Conservation (phyloP, 23 red algal species). For the Pyropia haitanensis region DNA sequence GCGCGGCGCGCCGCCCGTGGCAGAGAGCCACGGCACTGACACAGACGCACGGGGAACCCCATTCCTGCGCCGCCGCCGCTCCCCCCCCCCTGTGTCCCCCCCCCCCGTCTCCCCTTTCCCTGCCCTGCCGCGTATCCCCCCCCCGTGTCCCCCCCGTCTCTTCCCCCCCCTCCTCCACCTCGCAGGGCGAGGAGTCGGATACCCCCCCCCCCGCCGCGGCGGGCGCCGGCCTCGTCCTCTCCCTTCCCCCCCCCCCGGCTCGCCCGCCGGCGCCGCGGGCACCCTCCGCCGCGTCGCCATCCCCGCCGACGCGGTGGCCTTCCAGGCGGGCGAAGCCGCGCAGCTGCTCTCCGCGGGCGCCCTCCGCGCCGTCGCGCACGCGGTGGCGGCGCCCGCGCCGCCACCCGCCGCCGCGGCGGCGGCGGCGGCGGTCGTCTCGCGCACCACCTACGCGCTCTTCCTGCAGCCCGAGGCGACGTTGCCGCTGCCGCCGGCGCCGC, state of each 20-base stretch:
- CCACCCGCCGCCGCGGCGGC: not conserved
- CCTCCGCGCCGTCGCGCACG: slow-evolving; percentile 50
- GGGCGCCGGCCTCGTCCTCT: slow-evolving; percentile 17
- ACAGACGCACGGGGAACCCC: too few relatives aligned
- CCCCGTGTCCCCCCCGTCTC: too few relatives aligned
- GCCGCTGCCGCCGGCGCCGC: not conserved
- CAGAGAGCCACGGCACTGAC: too few relatives aligned
- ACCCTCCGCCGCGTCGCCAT: slow-evolving; percentile 4
- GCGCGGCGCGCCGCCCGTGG: too few relatives aligned
- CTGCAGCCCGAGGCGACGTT: slow-evolving; percentile 21
- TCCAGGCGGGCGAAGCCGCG: slow-evolving; percentile 47
- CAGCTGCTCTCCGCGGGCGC: slow-evolving; percentile 32
- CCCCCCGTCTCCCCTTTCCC: too few relatives aligned
- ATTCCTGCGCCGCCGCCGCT: too few relatives aligned
- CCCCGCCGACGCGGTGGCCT: slow-evolving; percentile 23
- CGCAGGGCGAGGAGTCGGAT: not conserved
- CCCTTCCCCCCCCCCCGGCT: too few relatives aligned
- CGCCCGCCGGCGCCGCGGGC: not conserved
- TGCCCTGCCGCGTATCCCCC: too few relatives aligned
- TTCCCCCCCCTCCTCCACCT: too few relatives aligned
- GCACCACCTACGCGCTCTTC: slow-evolving; percentile 33
- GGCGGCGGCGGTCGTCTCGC: slow-evolving; percentile 1
- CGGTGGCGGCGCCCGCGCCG: slow-evolving; percentile 10
- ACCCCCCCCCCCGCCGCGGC: slow-evolving; percentile 1
- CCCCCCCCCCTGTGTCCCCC: too few relatives aligned